These are phyloP conservation scores for Pulicaria dysenterica DNA, from an alignment of 129 eudicot genomes.

Conservation along the genomic window DNA sequence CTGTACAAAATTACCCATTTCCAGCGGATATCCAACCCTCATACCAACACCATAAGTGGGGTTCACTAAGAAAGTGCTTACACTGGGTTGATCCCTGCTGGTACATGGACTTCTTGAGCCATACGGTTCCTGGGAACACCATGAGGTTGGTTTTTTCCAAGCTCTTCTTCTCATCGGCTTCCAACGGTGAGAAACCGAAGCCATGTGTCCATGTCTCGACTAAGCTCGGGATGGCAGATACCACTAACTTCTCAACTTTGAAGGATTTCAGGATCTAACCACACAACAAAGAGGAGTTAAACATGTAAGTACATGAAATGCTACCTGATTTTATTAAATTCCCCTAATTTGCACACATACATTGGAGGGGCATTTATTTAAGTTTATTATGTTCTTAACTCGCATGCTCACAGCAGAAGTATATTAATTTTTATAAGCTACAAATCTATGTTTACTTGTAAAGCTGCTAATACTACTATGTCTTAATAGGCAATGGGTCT, in stretches of 20 bases:
- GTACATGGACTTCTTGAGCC: constrained; percentile 82
- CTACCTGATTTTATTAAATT: no score
- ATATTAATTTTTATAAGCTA: neutral
- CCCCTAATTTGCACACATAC: no score
- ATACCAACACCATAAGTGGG: neutral
- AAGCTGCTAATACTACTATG: constrained; percentile 32
- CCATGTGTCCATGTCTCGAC: constrained; percentile 94
- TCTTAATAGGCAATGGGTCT: neutral
- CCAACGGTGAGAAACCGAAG: constrained; percentile 75
- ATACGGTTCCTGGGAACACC: constrained; percentile 90
- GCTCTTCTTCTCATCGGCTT: constrained; percentile 63
- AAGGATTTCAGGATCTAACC: constrained; percentile 74
- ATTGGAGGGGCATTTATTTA: neutral
- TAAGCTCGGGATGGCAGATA: constrained; percentile 77
- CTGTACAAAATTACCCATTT: neutral
- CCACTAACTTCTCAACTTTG: constrained; percentile 82
- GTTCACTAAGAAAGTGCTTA: constrained; percentile 22
- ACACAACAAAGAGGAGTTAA: constrained; percentile 56
- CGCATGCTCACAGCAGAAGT: neutral
- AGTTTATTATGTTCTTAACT: constrained; percentile 5
- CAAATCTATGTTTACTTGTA: constrained; percentile 24
- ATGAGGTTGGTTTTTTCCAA: constrained; percentile 66
- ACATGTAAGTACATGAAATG: constrained; percentile 3
- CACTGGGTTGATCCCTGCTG: constrained; percentile 37
- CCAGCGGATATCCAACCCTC: neutral